These are phyloP conservation scores for Backusella macrospora DNA, from an alignment of 192 early-diverging fungal genomes.

Conservation along the genomic window DNA sequence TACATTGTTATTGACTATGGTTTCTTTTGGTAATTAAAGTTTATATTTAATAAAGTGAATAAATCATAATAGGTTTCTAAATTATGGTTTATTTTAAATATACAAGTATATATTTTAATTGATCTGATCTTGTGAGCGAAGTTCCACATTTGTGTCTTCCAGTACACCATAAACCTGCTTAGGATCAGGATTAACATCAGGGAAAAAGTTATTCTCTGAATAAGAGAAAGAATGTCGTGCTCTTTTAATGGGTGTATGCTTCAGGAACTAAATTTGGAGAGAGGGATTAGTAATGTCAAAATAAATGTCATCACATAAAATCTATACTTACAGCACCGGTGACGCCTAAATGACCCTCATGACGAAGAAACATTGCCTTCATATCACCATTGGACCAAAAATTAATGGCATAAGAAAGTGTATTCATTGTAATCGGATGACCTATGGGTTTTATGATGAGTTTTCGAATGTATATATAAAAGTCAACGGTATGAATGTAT, in stretches of 20 bases:
- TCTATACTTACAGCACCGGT: slow-evolving; percentile 70
- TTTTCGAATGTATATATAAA: too few relatives aligned
- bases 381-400: slow-evolving; percentile 98
- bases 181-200: slow-evolving; percentile 25
- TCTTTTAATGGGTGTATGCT: slow-evolving; percentile 45
- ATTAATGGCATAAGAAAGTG: slow-evolving; percentile 93
- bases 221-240: slow-evolving; percentile 63
- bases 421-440: slow-evolving; percentile 97
- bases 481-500: too few relatives aligned
- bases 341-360: slow-evolving; percentile 97
- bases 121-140: slow-evolving; percentile 10
- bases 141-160: slow-evolving; percentile 41
- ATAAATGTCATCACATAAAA: background rate
- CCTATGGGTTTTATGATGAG: slow-evolving; percentile 35
- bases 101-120: too few relatives aligned
- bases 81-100: too few relatives aligned
- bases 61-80: too few relatives aligned
- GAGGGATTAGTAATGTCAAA: background rate
- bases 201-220: slow-evolving; percentile 78
- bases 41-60: too few relatives aligned
- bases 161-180: slow-evolving; percentile 30
- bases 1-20: too few relatives aligned
- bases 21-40: too few relatives aligned
- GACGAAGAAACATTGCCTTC: slow-evolving; percentile 92
- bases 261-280: slow-evolving; percentile 49